phyloP scores from a whole-genome alignment of 2,329 filamentous ascomycete species.

The Ploettnerulaceae sp. region DNA sequence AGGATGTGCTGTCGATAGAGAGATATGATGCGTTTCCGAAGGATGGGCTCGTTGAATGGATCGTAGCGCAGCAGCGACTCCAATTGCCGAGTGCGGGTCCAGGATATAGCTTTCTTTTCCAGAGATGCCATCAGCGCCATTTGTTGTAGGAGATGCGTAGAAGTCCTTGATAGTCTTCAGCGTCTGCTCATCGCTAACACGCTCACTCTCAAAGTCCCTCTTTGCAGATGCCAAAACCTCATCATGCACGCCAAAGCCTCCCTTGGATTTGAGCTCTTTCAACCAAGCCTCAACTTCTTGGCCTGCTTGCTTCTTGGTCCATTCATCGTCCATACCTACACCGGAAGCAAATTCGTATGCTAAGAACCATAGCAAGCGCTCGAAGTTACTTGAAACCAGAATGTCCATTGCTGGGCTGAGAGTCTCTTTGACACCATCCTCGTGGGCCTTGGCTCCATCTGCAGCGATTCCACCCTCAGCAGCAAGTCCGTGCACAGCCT shows the following conservation, averaged over 20 bases:
- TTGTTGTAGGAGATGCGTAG: slow-evolving; percentile 41
- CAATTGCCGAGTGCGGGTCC: slow-evolving; percentile 89
- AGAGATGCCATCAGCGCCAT: slow-evolving; percentile 23
- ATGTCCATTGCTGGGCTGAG: slow-evolving; percentile 97
- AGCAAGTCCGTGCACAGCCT: slow-evolving; percentile 53
- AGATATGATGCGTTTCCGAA: slow-evolving; percentile 58
- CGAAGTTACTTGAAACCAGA: slow-evolving; percentile 92
- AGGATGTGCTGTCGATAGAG: slow-evolving; percentile 88
- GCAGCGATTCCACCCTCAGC: slow-evolving; percentile 50
- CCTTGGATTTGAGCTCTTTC: slow-evolving; percentile 70
- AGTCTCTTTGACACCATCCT: slow-evolving; percentile 80
- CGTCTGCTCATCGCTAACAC: slow-evolving; percentile 62
- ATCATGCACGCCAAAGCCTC: slow-evolving; percentile 75
- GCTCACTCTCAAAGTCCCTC: slow-evolving; percentile 75
- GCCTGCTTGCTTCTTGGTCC: slow-evolving; percentile 64
- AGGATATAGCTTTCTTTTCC: slow-evolving; percentile 66
- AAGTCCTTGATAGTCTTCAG: slow-evolving; percentile 58
- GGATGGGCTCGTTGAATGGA: slow-evolving; percentile 53
- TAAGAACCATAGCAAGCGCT: slow-evolving; percentile 90
- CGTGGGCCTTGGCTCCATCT: slow-evolving; percentile 57
- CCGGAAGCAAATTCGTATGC: slow-evolving; percentile 64
- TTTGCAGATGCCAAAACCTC: slow-evolving; percentile 68
- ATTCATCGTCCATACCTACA: slow-evolving; percentile 58
- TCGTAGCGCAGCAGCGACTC: slow-evolving; percentile 69
- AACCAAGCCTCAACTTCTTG: slow-evolving; percentile 77